These are phyloP conservation scores for Mycena filopes DNA, from an alignment of 768 basidiomycete genomes.

Conservation along the genomic window DNA sequence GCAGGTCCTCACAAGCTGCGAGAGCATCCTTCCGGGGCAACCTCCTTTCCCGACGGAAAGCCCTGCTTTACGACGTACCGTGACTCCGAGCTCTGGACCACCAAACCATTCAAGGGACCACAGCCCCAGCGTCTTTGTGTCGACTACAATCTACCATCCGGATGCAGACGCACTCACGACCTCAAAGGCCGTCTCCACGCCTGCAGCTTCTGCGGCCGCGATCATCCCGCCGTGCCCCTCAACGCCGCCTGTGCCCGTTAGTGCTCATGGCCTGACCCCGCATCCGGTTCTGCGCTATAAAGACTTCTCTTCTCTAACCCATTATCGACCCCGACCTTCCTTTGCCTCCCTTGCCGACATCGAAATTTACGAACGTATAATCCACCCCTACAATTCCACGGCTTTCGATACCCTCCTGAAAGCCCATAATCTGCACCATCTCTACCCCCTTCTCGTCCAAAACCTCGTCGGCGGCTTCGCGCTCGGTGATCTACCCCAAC, in stretches of 20 bases:
- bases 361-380: slow-evolving; percentile 38
- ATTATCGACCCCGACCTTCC: slow-evolving; percentile 21
- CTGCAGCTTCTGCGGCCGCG: slow-evolving; percentile 45
- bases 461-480: slow-evolving; percentile 48
- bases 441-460: slow-evolving; percentile 43
- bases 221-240: slow-evolving; percentile 42
- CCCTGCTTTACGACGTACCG: slow-evolving; percentile 19
- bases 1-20: slow-evolving; percentile 33
- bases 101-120: slow-evolving; percentile 13
- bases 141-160: slow-evolving; percentile 34
- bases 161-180: slow-evolving; percentile 22
- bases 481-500: slow-evolving; percentile 42
- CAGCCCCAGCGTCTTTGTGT: slow-evolving; percentile 34
- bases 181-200: slow-evolving; percentile 34
- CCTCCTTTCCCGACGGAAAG: slow-evolving; percentile 22
- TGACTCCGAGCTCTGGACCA: slow-evolving; percentile 16
- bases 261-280: too few species aligned
- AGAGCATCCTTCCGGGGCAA: slow-evolving; percentile 24
- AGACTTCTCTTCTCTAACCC: slow-evolving; percentile 34
- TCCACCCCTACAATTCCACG: slow-evolving; percentile 43
- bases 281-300: neutral
- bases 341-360: slow-evolving; percentile 4
- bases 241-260: slow-evolving; percentile 4
- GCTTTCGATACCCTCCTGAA: slow-evolving; percentile 40
- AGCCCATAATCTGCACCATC: slow-evolving; percentile 32